These are phyloP conservation scores for Schwanniomyces sp. DNA, from an alignment of 805 yeast species.

Conservation along the genomic window DNA sequence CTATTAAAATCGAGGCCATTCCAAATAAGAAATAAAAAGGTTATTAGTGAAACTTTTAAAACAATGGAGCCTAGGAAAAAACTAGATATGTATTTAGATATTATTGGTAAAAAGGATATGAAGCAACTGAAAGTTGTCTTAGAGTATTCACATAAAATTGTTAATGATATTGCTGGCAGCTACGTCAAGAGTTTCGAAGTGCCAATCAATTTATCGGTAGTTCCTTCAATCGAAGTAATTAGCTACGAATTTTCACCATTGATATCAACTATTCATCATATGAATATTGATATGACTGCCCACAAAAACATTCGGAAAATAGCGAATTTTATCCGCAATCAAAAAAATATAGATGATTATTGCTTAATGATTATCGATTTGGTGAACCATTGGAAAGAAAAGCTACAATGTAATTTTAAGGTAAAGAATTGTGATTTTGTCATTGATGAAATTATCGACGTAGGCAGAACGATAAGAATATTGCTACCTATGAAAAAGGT, in stretches of 20 bases:
- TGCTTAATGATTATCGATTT: slow-evolving; percentile 72
- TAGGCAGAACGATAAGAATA: slow-evolving; percentile 47
- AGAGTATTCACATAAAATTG: slow-evolving; percentile 53
- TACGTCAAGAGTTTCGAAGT: slow-evolving; percentile 58
- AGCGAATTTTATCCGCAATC: slow-evolving; percentile 20
- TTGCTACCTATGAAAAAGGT: slow-evolving; percentile 70
- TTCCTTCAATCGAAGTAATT: slow-evolving; percentile 70
- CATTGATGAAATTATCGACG: slow-evolving; percentile 27
- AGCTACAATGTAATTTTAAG: slow-evolving; percentile 28
- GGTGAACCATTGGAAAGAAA: slow-evolving; percentile 76
- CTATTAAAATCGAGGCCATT: slow-evolving; percentile 60
- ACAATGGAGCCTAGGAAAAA: slow-evolving; percentile 40
- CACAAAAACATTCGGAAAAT: slow-evolving; percentile 22
- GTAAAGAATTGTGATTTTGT: slow-evolving; percentile 26
- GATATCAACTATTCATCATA: slow-evolving; percentile 16
- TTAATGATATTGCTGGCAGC: slow-evolving; percentile 15
- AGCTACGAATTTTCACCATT: slow-evolving; percentile 75
- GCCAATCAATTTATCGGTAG: slow-evolving; percentile 69
- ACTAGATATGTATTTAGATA: slow-evolving; percentile 52
- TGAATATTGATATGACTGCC: background rate
- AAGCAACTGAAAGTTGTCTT: slow-evolving; percentile 61
- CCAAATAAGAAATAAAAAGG: slow-evolving; percentile 47
- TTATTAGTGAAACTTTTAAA: slow-evolving; percentile 33
- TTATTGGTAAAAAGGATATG: slow-evolving; percentile 74
- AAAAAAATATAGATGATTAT: slow-evolving; percentile 44